phyloP scores from a whole-genome alignment of 2,329 filamentous ascomycete genomes.

The Xylaria sp. region DNA sequence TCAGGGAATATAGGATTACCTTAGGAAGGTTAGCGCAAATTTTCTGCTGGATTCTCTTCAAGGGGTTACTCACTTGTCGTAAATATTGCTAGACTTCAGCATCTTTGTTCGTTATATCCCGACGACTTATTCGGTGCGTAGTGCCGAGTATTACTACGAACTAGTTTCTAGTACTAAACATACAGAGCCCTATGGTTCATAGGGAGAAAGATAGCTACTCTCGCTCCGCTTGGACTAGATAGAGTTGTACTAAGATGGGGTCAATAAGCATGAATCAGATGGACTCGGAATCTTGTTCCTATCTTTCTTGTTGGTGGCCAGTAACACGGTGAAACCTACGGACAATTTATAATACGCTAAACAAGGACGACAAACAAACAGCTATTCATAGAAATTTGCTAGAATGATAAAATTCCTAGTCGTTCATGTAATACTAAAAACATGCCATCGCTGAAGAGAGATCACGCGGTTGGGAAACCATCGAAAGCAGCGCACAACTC shows the following conservation, averaged over 20 bases:
- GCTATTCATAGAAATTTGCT: neutral
- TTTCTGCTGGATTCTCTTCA: neutral
- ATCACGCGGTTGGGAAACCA: neutral
- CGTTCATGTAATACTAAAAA: neutral
- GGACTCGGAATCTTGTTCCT: neutral
- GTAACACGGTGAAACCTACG: slow-evolving; percentile 1
- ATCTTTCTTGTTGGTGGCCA: neutral
- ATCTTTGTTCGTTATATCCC: neutral
- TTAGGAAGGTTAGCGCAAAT: neutral
- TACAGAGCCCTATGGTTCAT: too few relatives aligned
- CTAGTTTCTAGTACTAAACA: too few relatives aligned
- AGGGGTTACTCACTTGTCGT: neutral
- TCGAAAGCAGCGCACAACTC: neutral
- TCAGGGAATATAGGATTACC: too few relatives aligned
- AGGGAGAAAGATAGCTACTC: neutral
- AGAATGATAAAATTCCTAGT: neutral
- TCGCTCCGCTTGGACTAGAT: too few relatives aligned
- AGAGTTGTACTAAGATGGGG: neutral
- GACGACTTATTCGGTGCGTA: neutral
- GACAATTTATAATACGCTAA: neutral
- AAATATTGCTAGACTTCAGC: neutral
- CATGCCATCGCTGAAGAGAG: neutral
- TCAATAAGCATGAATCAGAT: neutral
- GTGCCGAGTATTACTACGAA: neutral
- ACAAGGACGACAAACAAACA: neutral